Conservation (phyloP, 1,284 basidiomycete genomes). For the Leccinum griseonigrum region DNA sequence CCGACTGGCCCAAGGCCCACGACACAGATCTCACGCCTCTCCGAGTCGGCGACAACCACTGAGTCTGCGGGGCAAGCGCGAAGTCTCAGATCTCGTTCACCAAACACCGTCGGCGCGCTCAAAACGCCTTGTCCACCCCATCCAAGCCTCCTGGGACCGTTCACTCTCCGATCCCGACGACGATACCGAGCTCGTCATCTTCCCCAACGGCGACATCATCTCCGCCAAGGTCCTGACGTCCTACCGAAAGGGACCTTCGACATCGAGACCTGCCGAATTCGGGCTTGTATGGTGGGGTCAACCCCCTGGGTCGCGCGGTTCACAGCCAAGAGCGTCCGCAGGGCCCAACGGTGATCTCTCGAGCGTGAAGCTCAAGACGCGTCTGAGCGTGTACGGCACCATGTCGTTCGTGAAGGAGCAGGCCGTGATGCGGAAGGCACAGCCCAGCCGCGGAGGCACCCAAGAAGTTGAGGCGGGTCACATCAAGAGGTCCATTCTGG, state of each 20-base stretch:
- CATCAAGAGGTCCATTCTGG: too few relatives aligned
- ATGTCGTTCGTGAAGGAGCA: constrained; percentile 78
- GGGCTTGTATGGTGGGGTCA: constrained; percentile 70
- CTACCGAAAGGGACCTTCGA: constrained; percentile 87
- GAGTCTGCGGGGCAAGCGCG: too few relatives aligned
- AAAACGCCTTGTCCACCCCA: too few relatives aligned
- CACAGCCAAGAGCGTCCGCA: constrained; percentile 79
- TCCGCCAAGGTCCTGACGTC: constrained; percentile 93
- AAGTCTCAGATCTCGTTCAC: too few relatives aligned
- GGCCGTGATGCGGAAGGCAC: constrained; percentile 44
- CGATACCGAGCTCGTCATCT: constrained; percentile 85
- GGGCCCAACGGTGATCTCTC: constrained; percentile 69
- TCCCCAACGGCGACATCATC: constrained; percentile 76
- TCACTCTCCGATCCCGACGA: constrained; percentile 68
- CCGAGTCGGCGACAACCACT: too few relatives aligned
- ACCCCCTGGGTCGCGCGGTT: constrained; percentile 81
- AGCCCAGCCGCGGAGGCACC: constrained; percentile 41
- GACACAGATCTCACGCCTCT: too few relatives aligned
- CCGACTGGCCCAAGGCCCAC: too few relatives aligned
- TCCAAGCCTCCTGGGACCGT: too few relatives aligned
- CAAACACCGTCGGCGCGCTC: too few relatives aligned
- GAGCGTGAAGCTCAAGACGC: constrained; percentile 85
- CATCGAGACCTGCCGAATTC: constrained; percentile 65
- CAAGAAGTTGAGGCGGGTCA: constrained; percentile 74
- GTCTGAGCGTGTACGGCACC: constrained; percentile 82